Base-by-base conservation (phyloP, 2,329 filamentous ascomycete genomes). In the Xylaria arbuscula region DNA sequence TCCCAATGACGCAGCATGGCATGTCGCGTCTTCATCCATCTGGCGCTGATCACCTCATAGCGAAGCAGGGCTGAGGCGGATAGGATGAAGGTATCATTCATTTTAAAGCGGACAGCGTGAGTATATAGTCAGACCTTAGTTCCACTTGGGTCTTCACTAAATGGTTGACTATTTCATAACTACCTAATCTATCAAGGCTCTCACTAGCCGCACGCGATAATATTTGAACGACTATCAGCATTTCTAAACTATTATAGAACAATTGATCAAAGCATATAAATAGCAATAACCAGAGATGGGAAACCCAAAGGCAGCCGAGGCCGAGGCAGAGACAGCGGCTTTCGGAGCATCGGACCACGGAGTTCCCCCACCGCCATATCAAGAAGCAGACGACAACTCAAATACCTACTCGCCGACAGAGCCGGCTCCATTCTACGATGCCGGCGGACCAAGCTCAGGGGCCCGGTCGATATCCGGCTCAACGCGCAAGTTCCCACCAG, bases 281-380 rank as follows among this genome's bases (percentile, higher is more conserved):
- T 48, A 13, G 32, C 2, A 47, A 32, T 32, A 51, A n/a, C 11
- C 11, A 60, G 28, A 36, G 7, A 71, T 69, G 67, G 67, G 60
- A 24, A 50, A 54, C 47, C 54, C 45, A 15, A 62, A 66, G 38
- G 57, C 48, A 17, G 51, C 45, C 34, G 67, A 67, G 51, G 48
- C 54, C 40, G 53, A 51, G 36, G 60, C 64, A 32, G 67, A 66
- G 56, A 45, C 51, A 19, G 36, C 57, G 34, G 53, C 60, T n/a
- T 56, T 8, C 24, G 6, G 36, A 24, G 59, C 34, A 13, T 38
- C 42, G 17, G 22, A 15, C 3, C 45, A 66, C 1, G 60, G 48
- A 8, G 32, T 50, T 2, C 57, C 58, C 19, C 67, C 67, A 36
- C 69, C 69, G 7, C 58, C 67, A 22, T 71, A 71, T 19, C 51